Evolutionary conservation across 495 filamentous ascomycete species (phyloP), one percentile per base, ranked within the genome.

Genomic region (Aspergillus funiculosus): DNA sequence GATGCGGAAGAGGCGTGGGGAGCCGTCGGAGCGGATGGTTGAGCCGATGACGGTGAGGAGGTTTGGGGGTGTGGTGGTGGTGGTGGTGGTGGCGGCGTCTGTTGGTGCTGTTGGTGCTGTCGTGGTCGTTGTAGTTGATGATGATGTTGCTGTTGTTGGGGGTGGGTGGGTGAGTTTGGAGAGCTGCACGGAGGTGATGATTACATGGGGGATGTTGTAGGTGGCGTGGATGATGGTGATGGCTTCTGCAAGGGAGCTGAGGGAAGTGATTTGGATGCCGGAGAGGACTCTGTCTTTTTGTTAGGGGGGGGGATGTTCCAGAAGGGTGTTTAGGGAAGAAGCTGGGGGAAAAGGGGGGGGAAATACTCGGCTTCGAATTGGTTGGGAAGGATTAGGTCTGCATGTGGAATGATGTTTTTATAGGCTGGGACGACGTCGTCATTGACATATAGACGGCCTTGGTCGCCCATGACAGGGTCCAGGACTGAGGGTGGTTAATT

Each of bases 391-490:
- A 97, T 94, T 49, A 98, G 62, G 60, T 98, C 94, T 4, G 92
- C 94, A 54, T 89, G 75, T 15, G 67, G 66, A 29, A 95, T 69
- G 36, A 94, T 68, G 10, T 72, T 74, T 62, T 85, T 89, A 62
- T 96, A 98, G n/a, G 83, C 86, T 0, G 89, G 89, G 24, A 95
- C 83, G 2, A 92, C 87, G 46, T 92, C 87, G 47, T 89, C 80
- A 17, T 79, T 84, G 35, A 98, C 89, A 62, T 98, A 98, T 15
- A 97, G 70, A 27, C 77, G 79, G 25, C 87, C 94, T 56, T 94
- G 85, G 58, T 98, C 92, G 32, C 92, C 92, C 92, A 98, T 98
- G 10, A 98, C 94, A 1, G 92, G 92, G 61, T 98, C 92, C 32
- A 98, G 72, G n/a, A 94, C 82, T 83, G 39, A 52, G n/a, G n/a